Evolutionary conservation across 2,329 filamentous ascomycete species (phyloP), one percentile per base, ranked within the genome.

Genomic region (Capronia coronata): DNA sequence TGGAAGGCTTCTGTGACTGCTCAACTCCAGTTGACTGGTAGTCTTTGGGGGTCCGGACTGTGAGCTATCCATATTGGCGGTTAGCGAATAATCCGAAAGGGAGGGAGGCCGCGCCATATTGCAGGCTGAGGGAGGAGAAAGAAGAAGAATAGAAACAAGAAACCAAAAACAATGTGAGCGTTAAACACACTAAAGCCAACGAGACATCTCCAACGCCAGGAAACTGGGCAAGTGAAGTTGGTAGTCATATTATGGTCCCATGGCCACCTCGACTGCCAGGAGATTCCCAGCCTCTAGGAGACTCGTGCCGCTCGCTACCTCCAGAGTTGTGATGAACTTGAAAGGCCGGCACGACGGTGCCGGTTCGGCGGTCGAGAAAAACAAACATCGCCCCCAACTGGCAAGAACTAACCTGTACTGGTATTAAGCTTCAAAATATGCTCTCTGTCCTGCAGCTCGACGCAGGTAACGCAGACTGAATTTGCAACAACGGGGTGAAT

Each of bases 351-450:
- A 25, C 34, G 14, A 43, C 34, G 8, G 41, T 23, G 34, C 6
- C 34, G 16, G 46, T 30, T 44, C 30, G 22, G 19, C 34, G 14
- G 25, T 22, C 19, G 16, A 46, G 19, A 30, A 22, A 32, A 44
- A 39, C 34, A 18, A 40, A 46, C 18, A 47, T 32, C 21, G 16
- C 25, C 9, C 18, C 22, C 23, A 40, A n/a, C 16, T 5, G 32
- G 32, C 27, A 45, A 37, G 44, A 30, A 52, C 49, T 52, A 25
- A 52, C 49, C 45, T 48, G 40, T 39, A 52, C 49, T 40, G 44
- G 40, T 39, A 29, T 30, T 16, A 42, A 43, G 29, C 29, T 35
- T 34, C 30, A 29, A 43, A 19, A 19, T 19, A 3, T 19, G 34
- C 8, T 19, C 29, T 9, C 19, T 3, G 34, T 6, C 34, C 4